Percentiles rank a stretch among this genome's conserved stretches.
Conservation (phyloP, 2,329 filamentous ascomycete genomes). For the Colletotrichum sp. region DNA sequence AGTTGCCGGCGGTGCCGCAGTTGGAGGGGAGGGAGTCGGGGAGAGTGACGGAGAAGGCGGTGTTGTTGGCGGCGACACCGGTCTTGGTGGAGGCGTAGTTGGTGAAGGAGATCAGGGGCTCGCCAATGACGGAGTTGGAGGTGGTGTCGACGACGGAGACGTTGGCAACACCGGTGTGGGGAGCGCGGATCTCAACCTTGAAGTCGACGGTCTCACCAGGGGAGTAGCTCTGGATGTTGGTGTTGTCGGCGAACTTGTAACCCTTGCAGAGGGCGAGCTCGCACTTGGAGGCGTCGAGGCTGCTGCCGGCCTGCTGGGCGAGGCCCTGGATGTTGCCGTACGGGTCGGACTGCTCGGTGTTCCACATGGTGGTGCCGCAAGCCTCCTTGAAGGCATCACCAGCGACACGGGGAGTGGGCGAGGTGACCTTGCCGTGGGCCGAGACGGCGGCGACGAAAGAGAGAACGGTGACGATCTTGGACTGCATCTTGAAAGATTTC, state of each 20-base stretch:
- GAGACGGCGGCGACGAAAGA: slow-evolving; percentile 22
- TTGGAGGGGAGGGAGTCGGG: slow-evolving; percentile 48
- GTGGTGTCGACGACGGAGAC: slow-evolving; percentile 53
- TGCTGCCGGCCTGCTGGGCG: slow-evolving; percentile 31
- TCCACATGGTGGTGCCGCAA: slow-evolving; percentile 26
- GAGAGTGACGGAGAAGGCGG: slow-evolving; percentile 60
- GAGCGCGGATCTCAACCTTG: slow-evolving; percentile 41
- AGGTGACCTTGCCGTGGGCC: slow-evolving; percentile 25
- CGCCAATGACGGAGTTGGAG: slow-evolving; percentile 52
- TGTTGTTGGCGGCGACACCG: slow-evolving; percentile 24
- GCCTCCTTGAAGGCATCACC: slow-evolving; percentile 27
- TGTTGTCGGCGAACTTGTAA: slow-evolving; percentile 35
- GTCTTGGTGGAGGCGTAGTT: slow-evolving; percentile 34
- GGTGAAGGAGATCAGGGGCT: slow-evolving; percentile 49
- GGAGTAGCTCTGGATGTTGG: slow-evolving; percentile 28
- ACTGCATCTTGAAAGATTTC: slow-evolving; percentile 16
- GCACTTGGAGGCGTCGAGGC: slow-evolving; percentile 29
- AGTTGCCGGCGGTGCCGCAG: slow-evolving; percentile 54
- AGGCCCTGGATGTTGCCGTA: slow-evolving; percentile 41
- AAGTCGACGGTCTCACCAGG: slow-evolving; percentile 41
- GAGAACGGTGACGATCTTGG: slow-evolving; percentile 23
- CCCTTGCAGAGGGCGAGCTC: slow-evolving; percentile 42
- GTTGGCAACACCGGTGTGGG: slow-evolving; percentile 43
- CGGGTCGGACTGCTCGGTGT: slow-evolving; percentile 30
- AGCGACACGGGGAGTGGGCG: slow-evolving; percentile 19